Conservation (phyloP, 179 eudicot species). For the Nepenthes alata region DNA sequence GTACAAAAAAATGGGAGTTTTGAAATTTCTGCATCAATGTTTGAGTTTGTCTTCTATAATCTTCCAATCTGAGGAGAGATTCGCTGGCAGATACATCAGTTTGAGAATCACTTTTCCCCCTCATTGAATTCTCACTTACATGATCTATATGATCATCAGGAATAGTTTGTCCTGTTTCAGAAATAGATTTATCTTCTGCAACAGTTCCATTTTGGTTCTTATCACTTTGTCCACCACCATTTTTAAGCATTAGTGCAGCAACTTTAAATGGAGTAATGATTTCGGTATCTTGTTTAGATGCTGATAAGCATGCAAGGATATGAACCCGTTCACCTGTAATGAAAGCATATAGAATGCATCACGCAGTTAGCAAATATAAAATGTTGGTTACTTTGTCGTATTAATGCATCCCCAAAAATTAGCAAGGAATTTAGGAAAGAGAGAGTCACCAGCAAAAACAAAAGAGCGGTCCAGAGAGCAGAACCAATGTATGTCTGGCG, state of each 20-base stretch:
- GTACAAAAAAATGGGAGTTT: slow-evolving; percentile 85
- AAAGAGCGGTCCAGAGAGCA: slow-evolving; percentile 67
- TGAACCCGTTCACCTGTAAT: slow-evolving; percentile 79
- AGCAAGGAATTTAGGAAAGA: slow-evolving; percentile 6
- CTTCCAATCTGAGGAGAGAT: slow-evolving; percentile 79
- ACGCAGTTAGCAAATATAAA: not conserved
- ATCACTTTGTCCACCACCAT: slow-evolving; percentile 35
- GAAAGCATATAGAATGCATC: not conserved
- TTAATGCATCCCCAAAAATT: not conserved
- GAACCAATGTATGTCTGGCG: slow-evolving; percentile 49
- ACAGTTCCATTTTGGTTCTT: slow-evolving; percentile 37
- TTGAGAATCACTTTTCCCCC: slow-evolving; percentile 18
- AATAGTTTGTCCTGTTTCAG: slow-evolving; percentile 20
- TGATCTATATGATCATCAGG: slow-evolving; percentile 23
- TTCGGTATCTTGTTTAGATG: slow-evolving; percentile 63
- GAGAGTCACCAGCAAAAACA: slow-evolving; percentile 63
- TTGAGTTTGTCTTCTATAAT: slow-evolving; percentile 61
- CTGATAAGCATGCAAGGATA: slow-evolving; percentile 71
- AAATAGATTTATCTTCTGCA: slow-evolving; percentile 16
- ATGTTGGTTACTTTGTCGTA: not conserved
- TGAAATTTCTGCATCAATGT: slow-evolving; percentile 54
- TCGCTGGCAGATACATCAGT: slow-evolving; percentile 57
- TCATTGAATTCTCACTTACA: slow-evolving; percentile 12
- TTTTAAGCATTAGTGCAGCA: slow-evolving; percentile 77
- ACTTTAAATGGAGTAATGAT: slow-evolving; percentile 86